phyloP scores from a whole-genome alignment of 148 eudicot species.

The Beta vulgaris region DNA sequence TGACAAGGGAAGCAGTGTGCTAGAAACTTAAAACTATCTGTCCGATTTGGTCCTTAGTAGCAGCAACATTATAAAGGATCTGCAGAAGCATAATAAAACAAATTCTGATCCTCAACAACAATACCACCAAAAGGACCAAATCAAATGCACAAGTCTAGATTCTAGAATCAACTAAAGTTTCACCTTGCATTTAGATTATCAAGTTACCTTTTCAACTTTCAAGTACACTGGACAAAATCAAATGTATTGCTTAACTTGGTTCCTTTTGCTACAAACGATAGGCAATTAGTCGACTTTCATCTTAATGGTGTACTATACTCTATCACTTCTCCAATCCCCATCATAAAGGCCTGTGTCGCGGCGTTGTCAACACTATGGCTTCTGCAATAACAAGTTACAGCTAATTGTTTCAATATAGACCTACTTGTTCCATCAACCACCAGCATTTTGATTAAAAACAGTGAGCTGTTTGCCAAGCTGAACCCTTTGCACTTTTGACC shows the following conservation, averaged over 20 bases:
- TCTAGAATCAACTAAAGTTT: neutral
- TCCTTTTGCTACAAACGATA: neutral
- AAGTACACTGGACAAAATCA: neutral
- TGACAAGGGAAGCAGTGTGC: too few species aligned
- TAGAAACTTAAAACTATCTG: too few species aligned
- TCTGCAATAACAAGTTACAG: neutral
- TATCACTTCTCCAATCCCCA: too few species aligned
- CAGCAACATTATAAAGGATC: too few species aligned
- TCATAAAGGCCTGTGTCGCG: neutral
- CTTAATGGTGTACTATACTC: neutral
- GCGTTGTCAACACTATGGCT: neutral
- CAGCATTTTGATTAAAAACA: neutral
- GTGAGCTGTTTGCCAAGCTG: neutral
- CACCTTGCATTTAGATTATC: neutral
- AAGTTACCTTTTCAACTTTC: neutral
- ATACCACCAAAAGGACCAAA: neutral
- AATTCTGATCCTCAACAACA: neutral
- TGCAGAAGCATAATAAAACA: neutral
- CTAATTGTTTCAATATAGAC: conserved; percentile 1
- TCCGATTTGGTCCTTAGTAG: too few species aligned
- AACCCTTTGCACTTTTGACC: neutral
- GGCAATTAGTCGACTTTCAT: neutral
- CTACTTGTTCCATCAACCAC: neutral
- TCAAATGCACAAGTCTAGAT: neutral
- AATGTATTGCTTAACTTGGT: neutral